Conservation (phyloP, 129 eudicot species). For the Flaveria trinervia region DNA sequence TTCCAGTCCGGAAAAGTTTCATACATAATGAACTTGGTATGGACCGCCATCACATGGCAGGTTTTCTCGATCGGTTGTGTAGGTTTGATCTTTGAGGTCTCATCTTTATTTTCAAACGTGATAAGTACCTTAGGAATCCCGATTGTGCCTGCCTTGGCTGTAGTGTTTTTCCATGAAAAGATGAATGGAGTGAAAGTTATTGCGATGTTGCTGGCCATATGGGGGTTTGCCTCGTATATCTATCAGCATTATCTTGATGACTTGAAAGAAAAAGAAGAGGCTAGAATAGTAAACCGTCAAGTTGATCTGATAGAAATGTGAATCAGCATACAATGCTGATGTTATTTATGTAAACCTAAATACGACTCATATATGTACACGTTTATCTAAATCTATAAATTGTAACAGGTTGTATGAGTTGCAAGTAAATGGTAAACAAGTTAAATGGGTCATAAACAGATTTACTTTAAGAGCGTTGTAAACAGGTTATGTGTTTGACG, state of each 20-base stretch:
- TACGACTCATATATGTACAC: not conserved
- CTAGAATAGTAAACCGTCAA: not conserved
- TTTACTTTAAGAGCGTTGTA: not conserved
- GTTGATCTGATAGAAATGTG: conserved; percentile 24
- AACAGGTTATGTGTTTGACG: not conserved
- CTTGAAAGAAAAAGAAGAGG: conserved; percentile 17
- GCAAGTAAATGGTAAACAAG: not conserved
- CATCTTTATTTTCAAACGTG: conserved; percentile 36
- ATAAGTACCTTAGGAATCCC: conserved; percentile 37
- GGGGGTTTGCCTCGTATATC: conserved; percentile 56
- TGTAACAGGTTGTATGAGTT: not conserved
- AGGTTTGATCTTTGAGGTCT: conserved; percentile 35
- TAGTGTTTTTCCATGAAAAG: conserved; percentile 33
- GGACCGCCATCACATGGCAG: conserved; percentile 52
- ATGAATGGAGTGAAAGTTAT: conserved; percentile 34
- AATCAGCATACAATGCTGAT: not conserved
- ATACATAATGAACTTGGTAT: conserved; percentile 43
- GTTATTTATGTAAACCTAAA: not conserved
- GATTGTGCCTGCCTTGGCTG: conserved; percentile 37
- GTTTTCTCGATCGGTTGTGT: conserved; percentile 24
- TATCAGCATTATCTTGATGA: conserved; percentile 40
- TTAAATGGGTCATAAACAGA: not conserved
- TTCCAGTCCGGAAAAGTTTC: conserved; percentile 39
- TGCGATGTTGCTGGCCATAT: conserved; percentile 36
- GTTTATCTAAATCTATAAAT: not conserved